phyloP scores from a whole-genome alignment of 352 stramenopile genomes.

The Pythium chondricola region DNA sequence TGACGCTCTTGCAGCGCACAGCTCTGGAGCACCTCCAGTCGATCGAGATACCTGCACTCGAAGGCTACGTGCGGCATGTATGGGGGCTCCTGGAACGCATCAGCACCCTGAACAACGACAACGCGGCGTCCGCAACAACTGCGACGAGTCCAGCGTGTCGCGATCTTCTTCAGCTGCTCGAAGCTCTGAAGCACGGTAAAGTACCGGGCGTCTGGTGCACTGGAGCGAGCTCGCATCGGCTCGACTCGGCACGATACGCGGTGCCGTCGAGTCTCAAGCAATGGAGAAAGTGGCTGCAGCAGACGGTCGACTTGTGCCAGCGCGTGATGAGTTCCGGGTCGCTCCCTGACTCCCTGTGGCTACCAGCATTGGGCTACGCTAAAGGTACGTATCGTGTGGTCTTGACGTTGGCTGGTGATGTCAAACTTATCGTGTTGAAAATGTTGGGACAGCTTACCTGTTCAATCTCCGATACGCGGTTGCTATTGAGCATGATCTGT shows the following conservation, averaged over 20 bases:
- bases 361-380: constrained; percentile 35
- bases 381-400: constrained; percentile 34
- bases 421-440: too few species aligned
- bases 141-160: background rate
- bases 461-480: constrained; percentile 30
- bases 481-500: constrained; percentile 12
- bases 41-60: constrained; percentile 45
- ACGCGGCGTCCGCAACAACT: background rate
- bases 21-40: constrained; percentile 29
- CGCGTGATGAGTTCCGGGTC: background rate
- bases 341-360: constrained; percentile 17
- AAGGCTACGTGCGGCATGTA: constrained; percentile 32
- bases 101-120: constrained; percentile 22
- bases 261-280: constrained; percentile 1
- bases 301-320: constrained; percentile 10
- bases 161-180: constrained; percentile 9
- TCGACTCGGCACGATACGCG: background rate
- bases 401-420: too few species aligned
- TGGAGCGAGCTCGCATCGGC: background rate
- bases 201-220: constrained; percentile 5
- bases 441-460: constrained; percentile 24
- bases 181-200: constrained; percentile 1
- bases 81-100: constrained; percentile 34
- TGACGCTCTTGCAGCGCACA: constrained; percentile 18
- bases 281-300: constrained; percentile 11